Conservation (phyloP, 169 alveolate species). For the Theileria equi region DNA sequence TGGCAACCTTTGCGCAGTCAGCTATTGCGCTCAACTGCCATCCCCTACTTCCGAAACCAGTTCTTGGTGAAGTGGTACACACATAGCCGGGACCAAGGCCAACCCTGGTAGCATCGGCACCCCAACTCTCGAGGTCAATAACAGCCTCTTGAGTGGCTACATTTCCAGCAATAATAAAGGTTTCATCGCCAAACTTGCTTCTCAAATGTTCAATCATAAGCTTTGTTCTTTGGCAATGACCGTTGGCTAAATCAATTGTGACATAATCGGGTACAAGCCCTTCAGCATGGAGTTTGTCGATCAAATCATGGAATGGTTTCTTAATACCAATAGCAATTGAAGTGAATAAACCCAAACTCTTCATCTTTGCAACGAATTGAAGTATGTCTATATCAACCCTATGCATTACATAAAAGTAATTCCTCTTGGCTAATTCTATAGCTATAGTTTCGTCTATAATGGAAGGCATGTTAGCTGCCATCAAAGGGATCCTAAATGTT, state of each 20-base stretch:
- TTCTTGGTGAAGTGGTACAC: conserved; percentile 86
- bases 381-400: conserved; percentile 41
- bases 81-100: conserved; percentile 97
- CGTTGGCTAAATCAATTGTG: conserved; percentile 59
- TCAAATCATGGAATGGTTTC: conserved; percentile 28
- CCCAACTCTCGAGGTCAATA: conserved; percentile 78
- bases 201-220: conserved; percentile 32
- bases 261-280: conserved; percentile 43
- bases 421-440: conserved; percentile 37
- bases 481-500: conserved; percentile 48
- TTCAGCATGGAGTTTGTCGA: conserved; percentile 27
- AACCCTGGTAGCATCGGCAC: conserved; percentile 85
- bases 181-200: conserved; percentile 13
- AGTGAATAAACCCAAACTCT: conserved; percentile 19
- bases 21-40: conserved; percentile 89
- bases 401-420: conserved; percentile 62
- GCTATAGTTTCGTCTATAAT: conserved; percentile 53
- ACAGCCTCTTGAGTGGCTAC: conserved; percentile 90
- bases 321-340: conserved; percentile 56
- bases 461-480: conserved; percentile 65
- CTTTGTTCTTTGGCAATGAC: conserved; percentile 29
- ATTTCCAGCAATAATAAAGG: conserved; percentile 89
- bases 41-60: conserved; percentile 86
- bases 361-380: conserved; percentile 39
- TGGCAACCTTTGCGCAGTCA: conserved; percentile 74